Evolutionary conservation across 1,139 yeast genomes (phyloP).

Genomic region (Magnusiomyces fungicola): DNA sequence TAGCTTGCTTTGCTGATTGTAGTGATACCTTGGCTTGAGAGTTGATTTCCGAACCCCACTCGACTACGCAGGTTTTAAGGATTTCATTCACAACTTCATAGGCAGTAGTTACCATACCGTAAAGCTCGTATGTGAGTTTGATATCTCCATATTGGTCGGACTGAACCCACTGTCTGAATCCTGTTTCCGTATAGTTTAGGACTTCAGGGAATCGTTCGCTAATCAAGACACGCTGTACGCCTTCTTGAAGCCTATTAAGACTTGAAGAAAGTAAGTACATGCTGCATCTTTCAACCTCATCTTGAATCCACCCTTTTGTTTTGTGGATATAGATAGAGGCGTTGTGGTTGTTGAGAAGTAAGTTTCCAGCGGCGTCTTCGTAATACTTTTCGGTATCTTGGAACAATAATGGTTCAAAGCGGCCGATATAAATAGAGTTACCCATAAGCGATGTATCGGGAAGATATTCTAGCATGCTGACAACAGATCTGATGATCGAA

Average conservation of each 20-base stretch:
- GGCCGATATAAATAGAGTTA: constrained; percentile 48
- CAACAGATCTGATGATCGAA: constrained; percentile 50
- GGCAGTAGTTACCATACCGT: constrained; percentile 47
- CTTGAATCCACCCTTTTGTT: constrained; percentile 46
- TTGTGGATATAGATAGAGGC: constrained; percentile 53
- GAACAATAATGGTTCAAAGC: constrained; percentile 62
- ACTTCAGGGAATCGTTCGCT: constrained; percentile 50
- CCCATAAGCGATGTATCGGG: constrained; percentile 35
- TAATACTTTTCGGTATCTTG: constrained; percentile 53
- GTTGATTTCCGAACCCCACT: constrained; percentile 37
- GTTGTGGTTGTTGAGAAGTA: constrained; percentile 33
- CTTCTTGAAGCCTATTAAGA: constrained; percentile 44
- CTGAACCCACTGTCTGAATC: constrained; percentile 50
- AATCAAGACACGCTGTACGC: constrained; percentile 58
- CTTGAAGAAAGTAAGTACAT: constrained; percentile 45
- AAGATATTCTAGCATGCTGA: constrained; percentile 65
- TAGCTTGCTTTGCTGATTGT: constrained; percentile 19
- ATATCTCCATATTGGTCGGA: constrained; percentile 38
- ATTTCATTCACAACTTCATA: constrained; percentile 45
- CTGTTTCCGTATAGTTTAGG: constrained; percentile 45
- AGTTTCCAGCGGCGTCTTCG: constrained; percentile 39
- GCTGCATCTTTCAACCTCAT: constrained; percentile 51
- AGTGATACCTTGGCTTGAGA: constrained; percentile 18
- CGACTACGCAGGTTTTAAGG: constrained; percentile 43
- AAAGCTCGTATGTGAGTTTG: constrained; percentile 42